Evolutionary conservation across 352 stramenopile genomes (phyloP).

Genomic region (Phytopythium boreale): DNA sequence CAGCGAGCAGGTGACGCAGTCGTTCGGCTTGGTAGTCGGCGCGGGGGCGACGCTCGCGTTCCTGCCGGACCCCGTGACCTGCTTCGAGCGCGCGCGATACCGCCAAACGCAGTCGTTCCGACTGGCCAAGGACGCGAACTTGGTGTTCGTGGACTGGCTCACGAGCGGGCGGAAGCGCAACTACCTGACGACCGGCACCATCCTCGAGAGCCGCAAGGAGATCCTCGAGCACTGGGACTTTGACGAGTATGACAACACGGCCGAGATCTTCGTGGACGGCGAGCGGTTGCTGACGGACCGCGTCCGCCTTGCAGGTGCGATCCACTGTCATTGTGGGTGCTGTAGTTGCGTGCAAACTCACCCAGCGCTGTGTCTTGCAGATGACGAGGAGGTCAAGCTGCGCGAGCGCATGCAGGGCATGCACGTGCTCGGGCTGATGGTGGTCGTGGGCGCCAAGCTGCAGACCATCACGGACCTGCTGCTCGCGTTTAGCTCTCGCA

Average conservation of each 20-base stretch:
- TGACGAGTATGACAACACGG: constrained; percentile 64
- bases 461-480: constrained; percentile 49
- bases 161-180: constrained; percentile 84
- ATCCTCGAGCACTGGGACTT: constrained; percentile 81
- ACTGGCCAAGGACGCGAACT: constrained; percentile 38
- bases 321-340: background rate
- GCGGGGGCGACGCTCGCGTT: constrained; percentile 62
- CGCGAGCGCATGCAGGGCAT: constrained; percentile 72
- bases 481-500: constrained; percentile 65
- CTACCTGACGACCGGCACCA: constrained; percentile 56
- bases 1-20: constrained; percentile 47
- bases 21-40: constrained; percentile 45
- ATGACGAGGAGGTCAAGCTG: constrained; percentile 68
- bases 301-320: constrained; percentile 54
- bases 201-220: constrained; percentile 59
- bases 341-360: background rate
- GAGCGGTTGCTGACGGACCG: constrained; percentile 62
- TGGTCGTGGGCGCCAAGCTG: constrained; percentile 58
- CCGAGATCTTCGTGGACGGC: constrained; percentile 54
- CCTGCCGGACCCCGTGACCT: constrained; percentile 78
- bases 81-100: constrained; percentile 72
- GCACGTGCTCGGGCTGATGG: constrained; percentile 68
- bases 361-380: constrained; percentile 12
- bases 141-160: constrained; percentile 85
- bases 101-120: constrained; percentile 62